Base-by-base conservation (phyloP, 129 eudicot species). In the Pulicaria dysenterica region DNA sequence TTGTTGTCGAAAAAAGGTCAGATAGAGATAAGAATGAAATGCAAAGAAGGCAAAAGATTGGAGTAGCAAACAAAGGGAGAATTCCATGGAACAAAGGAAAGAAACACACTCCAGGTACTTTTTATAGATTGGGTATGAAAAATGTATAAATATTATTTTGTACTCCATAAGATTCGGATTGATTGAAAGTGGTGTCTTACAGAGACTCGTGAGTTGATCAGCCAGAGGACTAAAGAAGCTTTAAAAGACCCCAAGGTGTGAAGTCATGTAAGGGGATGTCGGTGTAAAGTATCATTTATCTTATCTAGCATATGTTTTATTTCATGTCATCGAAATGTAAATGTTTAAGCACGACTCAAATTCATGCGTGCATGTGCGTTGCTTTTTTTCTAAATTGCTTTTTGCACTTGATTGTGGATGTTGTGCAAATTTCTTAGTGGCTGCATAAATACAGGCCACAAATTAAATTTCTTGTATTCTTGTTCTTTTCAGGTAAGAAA, bases 221-320 rank as follows among this genome's bases (percentile, higher is more conserved):
- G 86, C 17, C 66, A 72, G 67, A 87, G 86, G 74, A 90, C 95
- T 42, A 86, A 68, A 76, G 98, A 87, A 84, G 98, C 98, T 77
- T 69, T 94, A 85, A 90, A 82, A 55, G 92, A 94, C 76, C 98
- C 98, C 93, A 90, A 94, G 98, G 98, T 94, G 98, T 94, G 96
- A 90, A 87, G 92, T 87, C 92, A 81, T 85, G 96, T 92, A 92
- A 89, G 96, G 78, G 82, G 85, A 83, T 68, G 62, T 73, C 56
- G 40, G 65, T 76, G 77, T 50, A 39, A 67, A 64, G 40, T 24
- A 2, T 24, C 31, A 42, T n/a, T 42, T 72, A 14, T 38, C 61
- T 8, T 38, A 14, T 14, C 36, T 40, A n/a, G 36, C 15, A 14
- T 37, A 47, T 51, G 5, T 40, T 64, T 8, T 3, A 14, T 47